Evolutionary conservation across 2,329 filamentous ascomycete genomes (phyloP).

Genomic region (Thermochaetoides dissita): DNA sequence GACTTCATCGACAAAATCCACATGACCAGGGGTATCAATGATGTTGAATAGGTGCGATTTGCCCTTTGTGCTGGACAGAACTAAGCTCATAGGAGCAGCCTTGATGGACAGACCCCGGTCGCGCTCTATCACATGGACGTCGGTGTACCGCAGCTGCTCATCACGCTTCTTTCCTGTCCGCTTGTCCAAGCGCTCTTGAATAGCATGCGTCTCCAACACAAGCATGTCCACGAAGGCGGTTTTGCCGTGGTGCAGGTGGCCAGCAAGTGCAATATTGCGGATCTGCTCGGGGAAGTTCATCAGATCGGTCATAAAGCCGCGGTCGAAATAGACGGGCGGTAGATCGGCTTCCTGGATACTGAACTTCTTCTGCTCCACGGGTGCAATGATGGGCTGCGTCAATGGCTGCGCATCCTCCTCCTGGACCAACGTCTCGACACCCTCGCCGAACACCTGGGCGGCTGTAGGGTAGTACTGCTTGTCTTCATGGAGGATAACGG

Average conservation of each 20-base stretch:
- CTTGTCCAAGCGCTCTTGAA: slow-evolving; percentile 64
- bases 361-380: slow-evolving; percentile 91
- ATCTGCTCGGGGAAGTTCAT: slow-evolving; percentile 95
- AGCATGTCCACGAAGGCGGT: slow-evolving; percentile 98
- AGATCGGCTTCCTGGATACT: slow-evolving; percentile 83
- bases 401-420: slow-evolving; percentile 94
- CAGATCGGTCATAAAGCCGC: slow-evolving; percentile 85
- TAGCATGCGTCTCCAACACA: slow-evolving; percentile 86
- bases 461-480: slow-evolving; percentile 99
- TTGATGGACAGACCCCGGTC: slow-evolving; percentile 88
- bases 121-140: slow-evolving; percentile 77
- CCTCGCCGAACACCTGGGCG: slow-evolving; percentile 82
- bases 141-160: slow-evolving; percentile 88
- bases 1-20: slow-evolving; percentile 97
- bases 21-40: slow-evolving; percentile 89
- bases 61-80: slow-evolving; percentile 73
- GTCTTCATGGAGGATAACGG: slow-evolving; percentile 95
- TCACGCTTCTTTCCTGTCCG: slow-evolving; percentile 69
- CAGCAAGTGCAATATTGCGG: slow-evolving; percentile 80
- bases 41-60: slow-evolving; percentile 95
- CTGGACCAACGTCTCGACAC: slow-evolving; percentile 90
- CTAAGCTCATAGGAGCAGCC: slow-evolving; percentile 82
- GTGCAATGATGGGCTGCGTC: slow-evolving; percentile 82
- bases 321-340: slow-evolving; percentile 73
- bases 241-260: slow-evolving; percentile 94